phyloP scores from a whole-genome alignment of 2,329 filamentous ascomycete species.

The Paecilomyces variotii region DNA sequence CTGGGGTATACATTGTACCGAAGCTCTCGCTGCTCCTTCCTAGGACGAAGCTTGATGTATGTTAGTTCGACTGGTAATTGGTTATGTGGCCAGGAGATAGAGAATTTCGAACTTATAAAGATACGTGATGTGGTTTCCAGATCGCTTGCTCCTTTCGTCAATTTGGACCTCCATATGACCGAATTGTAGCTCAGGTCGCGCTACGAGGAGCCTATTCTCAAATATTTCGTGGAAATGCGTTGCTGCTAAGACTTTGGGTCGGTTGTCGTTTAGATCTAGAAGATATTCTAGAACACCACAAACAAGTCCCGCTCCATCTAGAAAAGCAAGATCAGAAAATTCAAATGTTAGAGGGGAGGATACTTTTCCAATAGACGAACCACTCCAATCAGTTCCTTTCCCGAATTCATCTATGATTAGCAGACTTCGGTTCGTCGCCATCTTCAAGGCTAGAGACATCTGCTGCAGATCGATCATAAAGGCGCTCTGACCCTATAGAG shows the following conservation, averaged over 20 bases:
- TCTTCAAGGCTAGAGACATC: conserved; percentile 64
- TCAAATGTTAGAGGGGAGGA: background rate
- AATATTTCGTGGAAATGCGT: conserved; percentile 56
- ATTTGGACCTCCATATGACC: conserved; percentile 51
- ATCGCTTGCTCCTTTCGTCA: conserved; percentile 34
- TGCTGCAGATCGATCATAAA: conserved; percentile 85
- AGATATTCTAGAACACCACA: conserved; percentile 55
- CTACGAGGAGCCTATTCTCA: conserved; percentile 46
- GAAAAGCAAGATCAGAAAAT: conserved; percentile 3
- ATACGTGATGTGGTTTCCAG: conserved; percentile 50
- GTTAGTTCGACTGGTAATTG: background rate
- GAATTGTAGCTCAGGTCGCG: conserved; percentile 41
- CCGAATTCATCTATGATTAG: conserved; percentile 91
- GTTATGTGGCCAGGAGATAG: background rate
- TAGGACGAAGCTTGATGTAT: conserved; percentile 36
- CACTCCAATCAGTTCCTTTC: conserved; percentile 56
- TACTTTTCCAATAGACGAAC: conserved; percentile 16
- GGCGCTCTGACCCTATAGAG: conserved; percentile 48
- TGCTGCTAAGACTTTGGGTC: conserved; percentile 54
- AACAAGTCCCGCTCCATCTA: conserved; percentile 57
- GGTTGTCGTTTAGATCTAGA: conserved; percentile 38
- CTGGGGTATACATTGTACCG: conserved; percentile 52
- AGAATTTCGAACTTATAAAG: conserved; percentile 54
- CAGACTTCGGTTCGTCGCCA: conserved; percentile 68
- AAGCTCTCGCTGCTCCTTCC: conserved; percentile 76